Base-by-base conservation (phyloP, 106 monocot species). In the Amphibolis antarctica region DNA sequence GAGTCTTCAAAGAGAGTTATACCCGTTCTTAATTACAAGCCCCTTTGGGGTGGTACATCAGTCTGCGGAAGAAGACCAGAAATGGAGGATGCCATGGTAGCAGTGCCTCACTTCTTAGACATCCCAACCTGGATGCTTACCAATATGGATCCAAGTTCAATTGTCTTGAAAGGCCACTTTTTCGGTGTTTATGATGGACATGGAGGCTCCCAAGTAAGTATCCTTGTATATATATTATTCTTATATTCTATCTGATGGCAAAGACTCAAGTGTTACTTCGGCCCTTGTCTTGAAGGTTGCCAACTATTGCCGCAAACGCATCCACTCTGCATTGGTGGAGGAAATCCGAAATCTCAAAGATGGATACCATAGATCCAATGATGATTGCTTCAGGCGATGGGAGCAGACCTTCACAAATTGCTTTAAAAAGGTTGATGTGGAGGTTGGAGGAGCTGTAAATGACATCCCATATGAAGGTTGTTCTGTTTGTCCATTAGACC, bases 181-280 rank as follows among this genome's bases (percentile, higher is more conserved):
- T 85, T 81, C 66, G 85, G 85, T 26, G 85, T 81, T 28, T 85
- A 80, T 78, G 85, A 85, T 72, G 85, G 85, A 23, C 85, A 85
- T 81, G 85, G 85, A 71, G 85, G 85, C 51, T 70, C 85, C 21
- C 77, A 80, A 77, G 85, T 81, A 68, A 31, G 18, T 28, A n/a
- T 5, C 27, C 22, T 64, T 23, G 56, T 25, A 28, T 56, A 28
- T 56, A 14, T 26, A 13, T 55, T 55, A 36, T 2, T 7, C 26
- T 27, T 26, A 7, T 12, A n/a, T 21, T 19, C 12, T 14, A 42
- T 36, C 9, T 36, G 12, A 20, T 36, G 21, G 15, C 43, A 17
- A 28, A 15, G 21, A 60, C 22, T 60, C 42, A 42, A 43, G 31
- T 60, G 2, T 12, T 42, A 1, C 0, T 17, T n/a, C 46, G 63